phyloP scores from a whole-genome alignment of 441 rosid genomes.

The Viola pubescens region DNA sequence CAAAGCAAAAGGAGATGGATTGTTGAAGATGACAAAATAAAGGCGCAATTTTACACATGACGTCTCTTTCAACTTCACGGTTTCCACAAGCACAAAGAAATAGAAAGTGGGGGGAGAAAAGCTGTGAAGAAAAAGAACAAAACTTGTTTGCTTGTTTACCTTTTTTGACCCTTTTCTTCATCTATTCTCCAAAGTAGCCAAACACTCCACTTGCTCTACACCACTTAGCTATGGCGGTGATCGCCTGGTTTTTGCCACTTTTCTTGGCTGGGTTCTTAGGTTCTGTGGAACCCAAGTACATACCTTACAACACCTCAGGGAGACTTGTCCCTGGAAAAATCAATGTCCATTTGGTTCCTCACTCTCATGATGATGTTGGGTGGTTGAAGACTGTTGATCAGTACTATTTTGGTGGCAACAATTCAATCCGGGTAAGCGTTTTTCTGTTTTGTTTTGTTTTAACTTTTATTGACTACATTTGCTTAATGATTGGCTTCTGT shows the following conservation, averaged over 20 bases:
- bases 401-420: constrained; percentile 87
- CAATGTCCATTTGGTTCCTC: constrained; percentile 89
- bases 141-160: no score
- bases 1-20: no score
- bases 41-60: no score
- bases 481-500: not conserved
- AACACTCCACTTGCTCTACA: no score
- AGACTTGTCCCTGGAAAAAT: constrained; percentile 62
- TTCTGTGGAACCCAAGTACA: constrained; percentile 24
- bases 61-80: no score
- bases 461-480: not conserved
- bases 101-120: no score
- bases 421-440: constrained; percentile 18
- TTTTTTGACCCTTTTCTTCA: no score
- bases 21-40: no score
- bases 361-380: constrained; percentile 91
- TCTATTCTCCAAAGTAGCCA: no score
- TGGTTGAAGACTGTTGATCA: constrained; percentile 97
- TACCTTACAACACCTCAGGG: constrained; percentile 67
- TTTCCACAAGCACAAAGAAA: no score
- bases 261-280: not conserved
- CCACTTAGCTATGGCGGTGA: not conserved
- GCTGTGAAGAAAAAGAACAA: no score
- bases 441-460: not conserved
- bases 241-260: not conserved